Conservation (phyloP, 2,329 filamentous ascomycete species). For the Colletotrichum incanum region DNA sequence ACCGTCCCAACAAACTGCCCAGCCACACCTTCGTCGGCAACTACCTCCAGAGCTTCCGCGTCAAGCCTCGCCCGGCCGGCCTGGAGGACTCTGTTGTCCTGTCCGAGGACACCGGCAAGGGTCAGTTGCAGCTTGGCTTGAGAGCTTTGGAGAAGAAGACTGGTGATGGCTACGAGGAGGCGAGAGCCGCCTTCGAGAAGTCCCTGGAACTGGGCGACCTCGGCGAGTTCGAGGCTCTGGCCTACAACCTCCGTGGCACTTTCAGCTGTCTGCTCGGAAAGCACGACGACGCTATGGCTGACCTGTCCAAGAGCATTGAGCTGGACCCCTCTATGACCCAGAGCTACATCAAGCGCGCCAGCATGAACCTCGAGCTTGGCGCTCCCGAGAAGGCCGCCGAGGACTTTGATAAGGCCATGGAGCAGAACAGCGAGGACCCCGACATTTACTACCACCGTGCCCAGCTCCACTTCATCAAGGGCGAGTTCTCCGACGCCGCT, state of each 20-base stretch:
- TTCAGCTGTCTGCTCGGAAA: constrained; percentile 95
- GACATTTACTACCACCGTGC: constrained; percentile 99
- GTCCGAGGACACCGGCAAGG: constrained; percentile 83
- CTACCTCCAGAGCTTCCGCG: constrained; percentile 98
- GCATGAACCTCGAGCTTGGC: constrained; percentile 95
- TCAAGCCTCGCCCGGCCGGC: constrained; percentile 83
- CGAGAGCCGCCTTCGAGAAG: constrained; percentile 87
- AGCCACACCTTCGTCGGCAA: constrained; percentile 98
- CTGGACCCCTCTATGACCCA: constrained; percentile 90
- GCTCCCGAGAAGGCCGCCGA: constrained; percentile 88
- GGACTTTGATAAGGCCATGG: constrained; percentile 89
- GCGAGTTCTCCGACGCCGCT: constrained; percentile 91
- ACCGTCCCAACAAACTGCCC: constrained; percentile 89
- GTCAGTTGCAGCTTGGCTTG: constrained; percentile 87
- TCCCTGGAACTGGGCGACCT: constrained; percentile 87
- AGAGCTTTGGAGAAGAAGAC: constrained; percentile 88
- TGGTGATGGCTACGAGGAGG: constrained; percentile 91
- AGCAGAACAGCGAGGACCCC: constrained; percentile 89
- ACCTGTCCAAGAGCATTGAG: constrained; percentile 94
- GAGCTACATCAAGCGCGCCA: constrained; percentile 98
- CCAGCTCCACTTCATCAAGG: constrained; percentile 97
- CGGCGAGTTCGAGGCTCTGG: constrained; percentile 87
- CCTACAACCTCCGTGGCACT: constrained; percentile 96
- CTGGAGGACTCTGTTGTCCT: constrained; percentile 88
- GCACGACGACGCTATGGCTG: constrained; percentile 84